These are phyloP conservation scores for Metschnikowia drakensbergensis DNA, from an alignment of 805 yeast genomes.

Conservation along the genomic window DNA sequence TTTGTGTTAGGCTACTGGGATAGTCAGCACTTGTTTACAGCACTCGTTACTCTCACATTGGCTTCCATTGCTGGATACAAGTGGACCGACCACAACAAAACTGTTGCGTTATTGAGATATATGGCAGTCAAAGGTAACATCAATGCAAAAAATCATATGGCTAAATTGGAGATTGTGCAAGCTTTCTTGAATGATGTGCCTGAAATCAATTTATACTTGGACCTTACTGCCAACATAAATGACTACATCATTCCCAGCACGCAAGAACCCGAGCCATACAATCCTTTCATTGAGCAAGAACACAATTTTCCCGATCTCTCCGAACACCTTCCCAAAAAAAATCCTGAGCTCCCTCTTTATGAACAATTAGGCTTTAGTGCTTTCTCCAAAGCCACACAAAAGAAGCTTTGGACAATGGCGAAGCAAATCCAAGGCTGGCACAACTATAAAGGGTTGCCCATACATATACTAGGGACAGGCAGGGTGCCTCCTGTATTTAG, in stretches of 20 bases:
- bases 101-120: slow-evolving; percentile 28
- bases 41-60: slow-evolving; percentile 28
- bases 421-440: slow-evolving; percentile 29
- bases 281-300: slow-evolving; percentile 13
- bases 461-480: slow-evolving; percentile 18
- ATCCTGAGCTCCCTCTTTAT: slow-evolving; percentile 5
- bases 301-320: background rate
- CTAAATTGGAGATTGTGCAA: slow-evolving; percentile 27
- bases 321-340: background rate
- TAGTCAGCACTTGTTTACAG: slow-evolving; percentile 34
- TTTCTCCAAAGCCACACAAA: slow-evolving; percentile 13
- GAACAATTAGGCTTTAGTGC: slow-evolving; percentile 11
- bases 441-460: slow-evolving; percentile 18
- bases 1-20: slow-evolving; percentile 40
- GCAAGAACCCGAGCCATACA: slow-evolving; percentile 7
- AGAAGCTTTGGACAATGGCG: slow-evolving; percentile 20
- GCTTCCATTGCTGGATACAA: slow-evolving; percentile 16
- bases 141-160: slow-evolving; percentile 30
- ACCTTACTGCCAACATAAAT: slow-evolving; percentile 9
- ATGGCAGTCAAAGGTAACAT: slow-evolving; percentile 36
- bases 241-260: background rate
- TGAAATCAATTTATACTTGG: slow-evolving; percentile 21
- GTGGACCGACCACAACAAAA: slow-evolving; percentile 6
- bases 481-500: background rate
- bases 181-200: slow-evolving; percentile 22